A percentile compares a stretch with the other conserved stretches of the same genome.
phyloP scores from a whole-genome alignment of 2,329 filamentous ascomycete genomes.

The Hirsutella minnesotensis region DNA sequence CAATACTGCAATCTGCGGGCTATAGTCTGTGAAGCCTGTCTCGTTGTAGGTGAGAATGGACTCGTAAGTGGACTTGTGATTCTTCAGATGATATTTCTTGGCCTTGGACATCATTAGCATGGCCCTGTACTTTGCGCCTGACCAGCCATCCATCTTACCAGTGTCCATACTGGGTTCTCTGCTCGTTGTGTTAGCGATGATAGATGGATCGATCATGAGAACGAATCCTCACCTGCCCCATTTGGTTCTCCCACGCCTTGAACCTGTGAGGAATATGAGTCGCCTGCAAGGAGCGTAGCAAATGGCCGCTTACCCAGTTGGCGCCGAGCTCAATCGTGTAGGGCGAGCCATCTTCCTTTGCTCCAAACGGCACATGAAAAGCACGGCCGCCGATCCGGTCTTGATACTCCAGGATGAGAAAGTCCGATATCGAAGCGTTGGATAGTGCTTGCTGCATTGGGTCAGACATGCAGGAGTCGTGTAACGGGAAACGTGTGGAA shows the following conservation, averaged over 20 bases:
- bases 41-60: conserved; percentile 50
- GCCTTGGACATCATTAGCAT: conserved; percentile 15
- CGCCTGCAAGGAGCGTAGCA: background rate
- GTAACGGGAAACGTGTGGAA: background rate
- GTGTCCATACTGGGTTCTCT: conserved; percentile 51
- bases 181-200: background rate
- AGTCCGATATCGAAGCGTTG: conserved; percentile 50
- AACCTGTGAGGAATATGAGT: conserved; percentile 11
- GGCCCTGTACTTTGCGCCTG: too few relatives aligned
- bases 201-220: too few relatives aligned
- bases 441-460: conserved; percentile 36
- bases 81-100: conserved; percentile 45
- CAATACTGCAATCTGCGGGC: conserved; percentile 35
- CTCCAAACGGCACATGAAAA: conserved; percentile 44
- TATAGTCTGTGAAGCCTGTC: conserved; percentile 39
- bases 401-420: conserved; percentile 53
- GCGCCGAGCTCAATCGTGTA: conserved; percentile 54
- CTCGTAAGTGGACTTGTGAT: conserved; percentile 44
- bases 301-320: conserved; percentile 39
- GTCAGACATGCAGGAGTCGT: background rate
- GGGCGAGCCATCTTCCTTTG: conserved; percentile 32
- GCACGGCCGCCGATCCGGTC: conserved; percentile 51
- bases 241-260: conserved; percentile 12
- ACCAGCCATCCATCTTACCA: too few relatives aligned
- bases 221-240: conserved; percentile 13